These are phyloP conservation scores for Colletotrichum sp. DNA, from an alignment of 2,329 filamentous ascomycete genomes.

Conservation along the genomic window DNA sequence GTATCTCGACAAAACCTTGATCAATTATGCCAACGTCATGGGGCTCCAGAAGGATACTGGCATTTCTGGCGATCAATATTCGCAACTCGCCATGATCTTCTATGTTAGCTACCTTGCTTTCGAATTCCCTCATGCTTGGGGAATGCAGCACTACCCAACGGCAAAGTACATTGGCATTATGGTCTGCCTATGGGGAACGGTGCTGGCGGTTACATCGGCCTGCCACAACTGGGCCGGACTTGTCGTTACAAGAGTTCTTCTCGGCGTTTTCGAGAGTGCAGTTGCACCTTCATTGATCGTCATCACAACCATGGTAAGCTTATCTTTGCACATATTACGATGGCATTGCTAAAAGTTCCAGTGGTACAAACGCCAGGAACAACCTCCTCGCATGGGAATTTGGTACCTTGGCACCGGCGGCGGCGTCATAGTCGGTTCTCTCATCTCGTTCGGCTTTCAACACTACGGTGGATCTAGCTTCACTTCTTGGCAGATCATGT, in stretches of 20 bases:
- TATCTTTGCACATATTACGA: accelerated
- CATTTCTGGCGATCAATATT: constrained; percentile 61
- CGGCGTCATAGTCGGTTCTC: constrained; percentile 61
- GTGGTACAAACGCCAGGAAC: constrained; percentile 58
- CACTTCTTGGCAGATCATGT: constrained; percentile 54
- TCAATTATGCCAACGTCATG: constrained; percentile 57
- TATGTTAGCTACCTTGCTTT: constrained; percentile 65
- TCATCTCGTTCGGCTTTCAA: constrained; percentile 61
- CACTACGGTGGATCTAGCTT: constrained; percentile 45
- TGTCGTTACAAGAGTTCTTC: constrained; percentile 24
- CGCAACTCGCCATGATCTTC: constrained; percentile 60
- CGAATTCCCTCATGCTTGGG: constrained; percentile 61
- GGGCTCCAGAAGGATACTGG: constrained; percentile 54
- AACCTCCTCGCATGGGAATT: constrained; percentile 65
- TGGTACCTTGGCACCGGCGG: constrained; percentile 70
- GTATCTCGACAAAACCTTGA: constrained; percentile 15
- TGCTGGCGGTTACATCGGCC: constrained; percentile 35
- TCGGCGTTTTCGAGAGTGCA: constrained; percentile 26
- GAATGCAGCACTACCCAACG: constrained; percentile 52
- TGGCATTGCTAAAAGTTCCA: background rate
- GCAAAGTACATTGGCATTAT: constrained; percentile 12
- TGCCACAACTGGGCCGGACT: constrained; percentile 22
- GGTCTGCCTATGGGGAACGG: constrained; percentile 50
- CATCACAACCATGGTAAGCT: constrained; percentile 43
- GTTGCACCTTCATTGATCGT: constrained; percentile 50